Base-by-base conservation (phyloP, 176 grass and related monocot species). In the Triticum turgidum region DNA sequence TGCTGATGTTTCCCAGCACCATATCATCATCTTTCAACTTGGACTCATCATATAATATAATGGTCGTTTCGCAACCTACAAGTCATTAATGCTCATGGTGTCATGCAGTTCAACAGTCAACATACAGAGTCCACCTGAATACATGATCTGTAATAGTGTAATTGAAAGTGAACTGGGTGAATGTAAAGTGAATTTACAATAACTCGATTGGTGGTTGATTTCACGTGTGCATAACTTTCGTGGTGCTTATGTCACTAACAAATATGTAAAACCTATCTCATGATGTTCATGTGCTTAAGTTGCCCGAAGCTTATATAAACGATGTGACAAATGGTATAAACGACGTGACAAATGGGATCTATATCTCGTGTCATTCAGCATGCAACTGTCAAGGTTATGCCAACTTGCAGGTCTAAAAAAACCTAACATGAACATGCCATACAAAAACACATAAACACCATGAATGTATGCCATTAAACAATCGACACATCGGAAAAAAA, bases 171-270 rank as follows among this genome's bases (percentile, higher is more conserved):
- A 22, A 58, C 21, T 70, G 21, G 52, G 80, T 70, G 11, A 21
- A 69, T 37, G 32, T 71, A 51, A 69, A 66, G 63, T 69, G 65
- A 47, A 65, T 52, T 49, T 69, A 51, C 64, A 69, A 34, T 33
- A 58, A 71, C 44, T 32, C 52, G 63, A 64, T 71, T 82, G 18
- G 29, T 25, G 14, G 12, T 82, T 71, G 45, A 82, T 71, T 82
- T 12, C 37, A 14, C 6, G 68, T 42, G 14, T 73, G 3, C 49
- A 82, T 83, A 70, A 83, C 51, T 10, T 65, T 51, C 4, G n/a
- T 82, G 21, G n/a, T 61, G 5, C 32, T 27, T 72, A 82, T 82
- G 44, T 18, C 21, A 30, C 47, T 47, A 51, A 5, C 27, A 38
- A 39, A 61, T 61, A 83, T 39, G 79, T 13, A 51, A 24, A 71